Base-by-base conservation (phyloP, 2,329 filamentous ascomycete genomes). In the Fusarium transvaalense region DNA sequence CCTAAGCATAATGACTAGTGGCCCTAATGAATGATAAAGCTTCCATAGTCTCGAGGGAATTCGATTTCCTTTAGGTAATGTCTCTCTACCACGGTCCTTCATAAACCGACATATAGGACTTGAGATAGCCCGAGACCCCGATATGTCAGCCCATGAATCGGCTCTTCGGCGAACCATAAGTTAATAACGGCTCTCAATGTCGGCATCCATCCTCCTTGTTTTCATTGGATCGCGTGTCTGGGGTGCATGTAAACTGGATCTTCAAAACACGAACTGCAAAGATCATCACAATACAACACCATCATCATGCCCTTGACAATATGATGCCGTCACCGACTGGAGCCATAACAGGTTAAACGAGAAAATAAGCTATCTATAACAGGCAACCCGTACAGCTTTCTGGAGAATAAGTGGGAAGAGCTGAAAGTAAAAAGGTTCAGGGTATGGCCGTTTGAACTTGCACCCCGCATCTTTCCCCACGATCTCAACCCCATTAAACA, bases 401-500 rank as follows among this genome's bases (percentile, higher is more conserved):
- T 21, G 19, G 15, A 27, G 27, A 43, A 68, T 45, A 25, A n/a
- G 4, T 55, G 25, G 46, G 39, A 29, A 29, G 27, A 60, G 41
- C 48, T 64, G 54, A 52, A 32, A 12, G 23, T 8, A 42, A 46
- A 46, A 35, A 27, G 13, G 57, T 31, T 46, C 27, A 21, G 35
- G 52, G 12, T 19, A 55, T 56, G 62, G 58, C 61, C 37, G 48
- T 21, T 51, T 2, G 47, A 37, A 38, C 47, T 39, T 66, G 8
- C 58, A 67, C 48, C 64, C 64, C 64, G 29, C 64, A 66, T 42
- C 43, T 69, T 69, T 62, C 61, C 52, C 66, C 66, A 31, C 57
- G 66, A 63, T 39, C 25, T 62, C 31, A 10, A 51, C 47, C 8
- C 34, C 10, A 43, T 51, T 43, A 64, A 57, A 43, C 48, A 39